phyloP scores from a whole-genome alignment of 768 basidiomycete species.

The Mycena vitilis region DNA sequence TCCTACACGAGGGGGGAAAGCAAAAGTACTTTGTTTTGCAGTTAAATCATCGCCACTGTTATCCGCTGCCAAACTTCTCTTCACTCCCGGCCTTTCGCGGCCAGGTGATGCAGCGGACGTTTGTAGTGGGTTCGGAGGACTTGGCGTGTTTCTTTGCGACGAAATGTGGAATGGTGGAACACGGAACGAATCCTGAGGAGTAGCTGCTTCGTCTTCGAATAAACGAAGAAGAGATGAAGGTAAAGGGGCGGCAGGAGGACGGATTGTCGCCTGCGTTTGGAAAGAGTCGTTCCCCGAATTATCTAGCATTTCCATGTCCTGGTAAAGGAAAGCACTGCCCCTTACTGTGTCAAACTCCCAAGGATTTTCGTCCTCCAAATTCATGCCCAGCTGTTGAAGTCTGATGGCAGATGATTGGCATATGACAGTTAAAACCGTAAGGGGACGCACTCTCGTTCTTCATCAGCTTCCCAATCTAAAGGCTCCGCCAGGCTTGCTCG shows the following conservation, averaged over 20 bases:
- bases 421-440: not conserved
- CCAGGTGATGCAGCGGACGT: slow-evolving; percentile 48
- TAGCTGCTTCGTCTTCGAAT: slow-evolving; percentile 71
- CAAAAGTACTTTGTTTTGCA: slow-evolving; percentile 62
- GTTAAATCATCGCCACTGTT: slow-evolving; percentile 53
- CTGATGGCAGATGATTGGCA: slow-evolving; percentile 22
- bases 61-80: slow-evolving; percentile 46
- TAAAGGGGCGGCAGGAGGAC: slow-evolving; percentile 49
- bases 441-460: slow-evolving; percentile 62
- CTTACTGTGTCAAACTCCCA: slow-evolving; percentile 87
- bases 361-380: slow-evolving; percentile 52
- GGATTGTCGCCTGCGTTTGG: slow-evolving; percentile 37
- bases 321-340: slow-evolving; percentile 39
- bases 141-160: slow-evolving; percentile 41
- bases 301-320: slow-evolving; percentile 9
- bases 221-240: slow-evolving; percentile 84
- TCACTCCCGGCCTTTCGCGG: slow-evolving; percentile 47
- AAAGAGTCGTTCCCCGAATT: slow-evolving; percentile 9
- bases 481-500: slow-evolving; percentile 82
- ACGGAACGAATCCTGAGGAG: slow-evolving; percentile 55
- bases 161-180: slow-evolving; percentile 49
- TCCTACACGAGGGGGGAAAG: slow-evolving; percentile 62
- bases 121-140: slow-evolving; percentile 37
- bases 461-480: slow-evolving; percentile 78
- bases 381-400: slow-evolving; percentile 36